phyloP scores from a whole-genome alignment of 139 green algal species.

The Protoeuglena noctilucae region DNA sequence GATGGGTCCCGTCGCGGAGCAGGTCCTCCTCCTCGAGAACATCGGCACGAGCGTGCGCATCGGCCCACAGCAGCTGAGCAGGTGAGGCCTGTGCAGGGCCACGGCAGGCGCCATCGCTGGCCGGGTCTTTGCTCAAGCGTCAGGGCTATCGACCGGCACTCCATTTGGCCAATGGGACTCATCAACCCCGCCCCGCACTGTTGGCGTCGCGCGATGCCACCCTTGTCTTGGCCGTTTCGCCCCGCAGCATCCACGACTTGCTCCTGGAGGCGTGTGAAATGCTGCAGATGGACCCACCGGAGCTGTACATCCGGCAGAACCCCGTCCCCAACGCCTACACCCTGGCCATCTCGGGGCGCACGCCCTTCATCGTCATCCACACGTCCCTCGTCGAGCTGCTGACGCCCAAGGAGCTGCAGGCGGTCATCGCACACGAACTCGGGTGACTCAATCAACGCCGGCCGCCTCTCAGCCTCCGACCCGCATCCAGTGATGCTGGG shows the following conservation, averaged over 20 bases:
- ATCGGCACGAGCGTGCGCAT: conserved; percentile 61
- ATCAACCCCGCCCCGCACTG: conserved; percentile 1
- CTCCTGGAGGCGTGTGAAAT: conserved; percentile 14
- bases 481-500: no score
- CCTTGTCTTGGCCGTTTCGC: no score
- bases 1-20: conserved; percentile 52
- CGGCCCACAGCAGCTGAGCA: conserved; percentile 66
- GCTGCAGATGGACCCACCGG: conserved; percentile 62
- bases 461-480: no score
- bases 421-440: conserved; percentile 40
- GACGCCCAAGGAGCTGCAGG: conserved; percentile 62
- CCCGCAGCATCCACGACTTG: background rate
- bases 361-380: conserved; percentile 90
- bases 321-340: conserved; percentile 88
- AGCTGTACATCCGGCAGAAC: conserved; percentile 76
- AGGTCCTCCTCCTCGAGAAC: conserved; percentile 81
- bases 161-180: background rate
- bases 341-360: conserved; percentile 67
- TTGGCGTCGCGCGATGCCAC: background rate
- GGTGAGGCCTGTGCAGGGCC: no score
- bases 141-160: background rate
- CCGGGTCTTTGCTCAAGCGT: no score
- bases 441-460: no score
- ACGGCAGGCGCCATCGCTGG: no score
- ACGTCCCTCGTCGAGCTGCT: conserved; percentile 87